These are phyloP conservation scores for Coelastrella sp. DNA, from an alignment of 139 green algal species.

Conservation along the genomic window DNA sequence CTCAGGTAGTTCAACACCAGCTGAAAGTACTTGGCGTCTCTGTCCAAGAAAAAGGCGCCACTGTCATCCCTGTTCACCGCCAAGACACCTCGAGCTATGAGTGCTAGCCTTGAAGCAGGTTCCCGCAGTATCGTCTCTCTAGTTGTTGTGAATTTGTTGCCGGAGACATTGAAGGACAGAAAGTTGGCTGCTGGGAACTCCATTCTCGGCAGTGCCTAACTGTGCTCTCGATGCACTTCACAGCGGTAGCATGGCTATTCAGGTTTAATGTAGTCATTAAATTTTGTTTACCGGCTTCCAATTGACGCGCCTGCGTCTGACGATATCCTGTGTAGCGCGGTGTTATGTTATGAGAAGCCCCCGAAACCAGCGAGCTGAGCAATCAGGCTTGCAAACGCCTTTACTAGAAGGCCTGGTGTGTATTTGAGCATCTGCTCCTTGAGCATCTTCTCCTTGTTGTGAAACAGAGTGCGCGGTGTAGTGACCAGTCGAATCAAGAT, in stretches of 20 bases:
- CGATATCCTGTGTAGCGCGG: too few relatives aligned
- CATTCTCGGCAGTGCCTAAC: not conserved
- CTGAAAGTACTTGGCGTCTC: slow-evolving; percentile 54
- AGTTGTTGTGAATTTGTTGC: slow-evolving; percentile 40
- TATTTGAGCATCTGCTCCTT: not conserved
- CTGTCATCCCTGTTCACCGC: slow-evolving; percentile 23
- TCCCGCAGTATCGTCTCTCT: slow-evolving; percentile 54
- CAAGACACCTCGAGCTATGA: slow-evolving; percentile 49
- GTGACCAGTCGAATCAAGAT: not conserved
- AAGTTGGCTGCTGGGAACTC: slow-evolving; percentile 15
- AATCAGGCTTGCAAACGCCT: not conserved
- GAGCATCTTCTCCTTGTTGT: too few relatives aligned
- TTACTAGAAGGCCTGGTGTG: not conserved
- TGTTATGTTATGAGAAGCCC: too few relatives aligned
- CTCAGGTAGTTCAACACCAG: slow-evolving; percentile 66
- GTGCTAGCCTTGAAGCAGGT: slow-evolving; percentile 38
- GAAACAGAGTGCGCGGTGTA: too few relatives aligned
- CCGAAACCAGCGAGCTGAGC: not conserved
- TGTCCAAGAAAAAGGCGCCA: slow-evolving; percentile 52
- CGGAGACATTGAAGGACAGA: slow-evolving; percentile 48
- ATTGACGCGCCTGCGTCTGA: too few relatives aligned
- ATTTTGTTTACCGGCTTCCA: too few relatives aligned
- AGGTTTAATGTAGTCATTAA: too few relatives aligned
- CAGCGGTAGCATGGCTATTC: too few relatives aligned
- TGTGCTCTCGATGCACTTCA: not conserved